phyloP scores from a whole-genome alignment of 306 rosid species.

The Vigna reflexopilosa region DNA sequence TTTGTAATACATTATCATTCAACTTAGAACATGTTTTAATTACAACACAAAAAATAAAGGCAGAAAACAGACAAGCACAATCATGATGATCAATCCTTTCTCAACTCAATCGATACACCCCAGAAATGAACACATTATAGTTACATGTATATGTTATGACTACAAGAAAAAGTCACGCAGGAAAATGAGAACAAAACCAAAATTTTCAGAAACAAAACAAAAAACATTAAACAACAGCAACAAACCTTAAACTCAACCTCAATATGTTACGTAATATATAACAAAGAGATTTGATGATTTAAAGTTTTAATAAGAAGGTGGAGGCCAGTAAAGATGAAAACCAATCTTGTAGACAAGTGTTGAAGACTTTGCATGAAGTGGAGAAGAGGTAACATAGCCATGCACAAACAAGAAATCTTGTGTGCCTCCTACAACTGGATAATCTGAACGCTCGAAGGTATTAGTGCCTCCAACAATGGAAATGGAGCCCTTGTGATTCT shows the following conservation, averaged over 20 bases:
- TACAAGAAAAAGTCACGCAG: neutral
- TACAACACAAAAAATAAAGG: neutral
- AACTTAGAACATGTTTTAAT: slow-evolving; percentile 9
- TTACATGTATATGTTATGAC: neutral
- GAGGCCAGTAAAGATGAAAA: slow-evolving; percentile 89
- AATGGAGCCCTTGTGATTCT: slow-evolving; percentile 61
- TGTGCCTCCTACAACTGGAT: slow-evolving; percentile 82
- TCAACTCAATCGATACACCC: neutral
- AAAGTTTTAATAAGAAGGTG: slow-evolving; percentile 27
- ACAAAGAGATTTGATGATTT: neutral
- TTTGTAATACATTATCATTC: neutral
- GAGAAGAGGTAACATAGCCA: slow-evolving; percentile 74
- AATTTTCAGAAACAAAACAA: neutral
- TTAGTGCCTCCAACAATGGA: slow-evolving; percentile 69
- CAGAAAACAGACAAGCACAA: neutral
- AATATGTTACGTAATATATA: too few relatives aligned
- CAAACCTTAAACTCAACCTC: neutral
- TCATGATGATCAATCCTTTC: neutral
- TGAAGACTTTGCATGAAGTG: slow-evolving; percentile 53
- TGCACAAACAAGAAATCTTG: slow-evolving; percentile 77
- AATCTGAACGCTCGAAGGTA: slow-evolving; percentile 57
- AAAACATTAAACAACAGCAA: neutral
- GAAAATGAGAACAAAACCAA: neutral
- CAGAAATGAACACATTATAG: neutral
- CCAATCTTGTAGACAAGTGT: slow-evolving; percentile 64